Conservation (phyloP, 1,139 yeast genomes). For the Nadsonia starkeyi-henricii region DNA sequence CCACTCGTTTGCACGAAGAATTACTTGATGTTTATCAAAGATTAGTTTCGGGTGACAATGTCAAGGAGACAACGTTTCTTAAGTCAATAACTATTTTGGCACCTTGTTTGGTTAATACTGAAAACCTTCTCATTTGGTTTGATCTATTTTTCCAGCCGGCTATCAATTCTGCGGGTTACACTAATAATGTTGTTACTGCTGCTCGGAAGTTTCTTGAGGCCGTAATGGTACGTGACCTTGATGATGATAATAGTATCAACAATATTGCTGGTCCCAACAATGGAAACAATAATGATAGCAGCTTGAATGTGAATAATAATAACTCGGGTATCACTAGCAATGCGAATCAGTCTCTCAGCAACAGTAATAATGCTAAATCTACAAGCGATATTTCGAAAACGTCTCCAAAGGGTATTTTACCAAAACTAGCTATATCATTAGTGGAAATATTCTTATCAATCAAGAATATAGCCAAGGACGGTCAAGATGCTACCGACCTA, state of each 20-base stretch:
- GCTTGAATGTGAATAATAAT: conserved; percentile 11
- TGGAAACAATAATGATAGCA: conserved; percentile 14
- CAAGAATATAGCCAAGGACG: conserved; percentile 7
- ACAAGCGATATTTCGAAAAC: too few relatives aligned
- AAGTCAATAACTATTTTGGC: conserved; percentile 29
- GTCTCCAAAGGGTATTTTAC: conserved; percentile 12
- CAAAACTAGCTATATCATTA: conserved; percentile 22
- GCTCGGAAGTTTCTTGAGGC: conserved; percentile 31
- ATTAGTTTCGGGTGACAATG: conserved; percentile 23
- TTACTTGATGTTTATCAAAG: conserved; percentile 32
- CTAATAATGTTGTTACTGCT: conserved; percentile 26
- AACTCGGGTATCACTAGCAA: too few relatives aligned
- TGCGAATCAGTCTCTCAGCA: too few relatives aligned
- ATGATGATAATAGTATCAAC: conserved; percentile 13
- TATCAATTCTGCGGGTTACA: conserved; percentile 45
- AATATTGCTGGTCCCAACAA: conserved; percentile 9
- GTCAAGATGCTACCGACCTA: conserved; percentile 6
- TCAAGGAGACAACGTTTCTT: conserved; percentile 30
- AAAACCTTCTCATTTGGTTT: conserved; percentile 39
- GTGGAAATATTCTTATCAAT: conserved; percentile 23
- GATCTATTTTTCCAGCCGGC: conserved; percentile 40
- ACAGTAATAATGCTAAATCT: too few relatives aligned
- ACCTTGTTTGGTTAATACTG: conserved; percentile 28
- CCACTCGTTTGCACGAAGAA: conserved; percentile 35
- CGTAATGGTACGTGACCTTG: conserved; percentile 19